Base-by-base conservation (phyloP, 257 asterid species). In the Verbascum thapsus region DNA sequence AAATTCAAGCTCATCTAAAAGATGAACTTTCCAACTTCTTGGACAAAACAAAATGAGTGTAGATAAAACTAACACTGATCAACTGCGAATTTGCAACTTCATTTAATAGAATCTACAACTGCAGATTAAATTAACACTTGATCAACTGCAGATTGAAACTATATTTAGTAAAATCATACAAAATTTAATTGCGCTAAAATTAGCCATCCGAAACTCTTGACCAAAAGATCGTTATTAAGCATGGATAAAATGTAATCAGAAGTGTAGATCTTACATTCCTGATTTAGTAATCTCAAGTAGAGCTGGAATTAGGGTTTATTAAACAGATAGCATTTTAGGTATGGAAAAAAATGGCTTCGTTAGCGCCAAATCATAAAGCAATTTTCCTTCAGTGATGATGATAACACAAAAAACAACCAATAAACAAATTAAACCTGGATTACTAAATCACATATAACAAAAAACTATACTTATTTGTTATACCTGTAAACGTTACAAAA, bases 231-330 rank as follows among this genome's bases (percentile, higher is more conserved):
- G 5, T 1, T 26, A n/a, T 26, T 26, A 26, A 26, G 32, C 13
- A 39, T 45, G 48, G 19, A 53, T 10, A 43, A 45, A 66, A 38
- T 34, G 30, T 26, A 76, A 63, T 63, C 77, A 44, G 70, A 76
- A 49, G 64, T 6, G n/a, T 2, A 20, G 13, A 40, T 20, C n/a
- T 37, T 26, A 63, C 70, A 66, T 73, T 76, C 63, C 77, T 7
- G 80, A 79, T 74, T 71, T 56, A 57, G 53, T 26, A 77, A 74
- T 73, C 50, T 58, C 63, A 67, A 19, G 64, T 43, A 53, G 62
- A 68, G 74, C 50, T 71, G 78, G 74, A 70, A 76, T 78, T 83
- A 80, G 90, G 94, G 84, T 85, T 81, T 70, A 57, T 7, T 2
- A 54, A 30, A 62, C 67, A 62, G 61, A 42, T 26, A 26, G 5